Evolutionary conservation across 2,329 filamentous ascomycete genomes (phyloP), one percentile per base, ranked within the genome.

Genomic region (Aspergillus texensis): DNA sequence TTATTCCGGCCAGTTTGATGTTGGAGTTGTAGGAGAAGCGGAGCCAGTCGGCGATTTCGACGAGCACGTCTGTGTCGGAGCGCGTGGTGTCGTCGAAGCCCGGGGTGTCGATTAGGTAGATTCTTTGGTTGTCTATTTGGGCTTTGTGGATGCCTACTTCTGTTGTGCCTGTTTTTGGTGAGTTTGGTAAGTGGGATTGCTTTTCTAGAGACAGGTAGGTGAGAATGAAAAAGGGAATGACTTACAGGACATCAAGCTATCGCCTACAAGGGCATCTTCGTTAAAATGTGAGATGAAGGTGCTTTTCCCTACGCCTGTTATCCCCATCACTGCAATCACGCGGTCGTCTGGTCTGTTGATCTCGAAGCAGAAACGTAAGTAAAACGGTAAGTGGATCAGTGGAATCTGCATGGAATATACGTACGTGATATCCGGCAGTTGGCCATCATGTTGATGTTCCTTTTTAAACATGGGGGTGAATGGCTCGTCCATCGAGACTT

Each of bases 271-370:
- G 6, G 45, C 45, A 0, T 48, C 45, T 48, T 48, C 6, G 21
- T 48, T 48, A 9, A 48, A 48, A 48, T 48, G 45, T 14, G 66
- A 67, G 48, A 81, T 80, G 62, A 80, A 78, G 0, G 73, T 70
- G 36, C 72, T 77, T 62, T 82, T 81, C 1, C 80, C 80, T 1
- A 74, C 67, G 1, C 80, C 80, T 0, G 80, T 81, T 36, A 79
- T 67, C 1, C 80, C 80, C 72, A 81, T 77, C 0, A 82, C 74
- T 1, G 77, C 78, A 26, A 48, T 48, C 1, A 48, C 45, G 1
- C 45, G 45, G 6, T 48, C 45, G 12, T 48, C 21, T 19, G 45
- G 45, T 3, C 45, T 48, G 21, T 46, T 14, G 6, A 3, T 26
- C 10, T 26, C 45, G 2, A 26, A 28, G 45, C 1, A 26, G 8